A percentile compares a stretch with the other conserved stretches of the same genome.
Conservation (phyloP, 805 yeast species). For the Candida nanaspora region DNA sequence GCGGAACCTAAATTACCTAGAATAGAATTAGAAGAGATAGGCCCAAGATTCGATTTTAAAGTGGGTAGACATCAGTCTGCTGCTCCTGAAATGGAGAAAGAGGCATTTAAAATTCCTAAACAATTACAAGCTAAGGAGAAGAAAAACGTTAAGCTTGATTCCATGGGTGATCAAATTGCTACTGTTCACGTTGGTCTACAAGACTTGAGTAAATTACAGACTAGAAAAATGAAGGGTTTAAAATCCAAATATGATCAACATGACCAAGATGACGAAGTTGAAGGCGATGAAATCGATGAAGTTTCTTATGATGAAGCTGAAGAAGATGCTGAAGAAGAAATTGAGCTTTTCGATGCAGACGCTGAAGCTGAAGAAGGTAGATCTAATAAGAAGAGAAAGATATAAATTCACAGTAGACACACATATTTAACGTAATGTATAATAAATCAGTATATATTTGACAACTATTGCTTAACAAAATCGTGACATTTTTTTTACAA, state of each 20-base stretch:
- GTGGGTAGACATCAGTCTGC: slow-evolving; percentile 83
- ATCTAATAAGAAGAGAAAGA: neutral
- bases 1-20: slow-evolving; percentile 83
- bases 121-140: slow-evolving; percentile 74
- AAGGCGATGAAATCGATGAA: slow-evolving; percentile 37
- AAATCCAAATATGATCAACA: slow-evolving; percentile 79
- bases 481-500: too few relatives aligned
- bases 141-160: slow-evolving; percentile 84
- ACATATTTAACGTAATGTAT: neutral
- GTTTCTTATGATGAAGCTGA: slow-evolving; percentile 11
- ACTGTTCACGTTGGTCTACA: slow-evolving; percentile 95
- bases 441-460: too few relatives aligned
- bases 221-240: slow-evolving; percentile 98
- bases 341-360: slow-evolving; percentile 6
- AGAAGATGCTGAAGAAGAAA: neutral
- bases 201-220: slow-evolving; percentile 83
- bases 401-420: neutral
- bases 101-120: slow-evolving; percentile 74
- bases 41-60: slow-evolving; percentile 90
- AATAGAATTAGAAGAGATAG: slow-evolving; percentile 89
- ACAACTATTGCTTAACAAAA: too few relatives aligned
- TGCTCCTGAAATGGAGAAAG: slow-evolving; percentile 83
- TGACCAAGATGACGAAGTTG: slow-evolving; percentile 45
- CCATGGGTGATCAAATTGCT: slow-evolving; percentile 95
- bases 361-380: slow-evolving; percentile 6